phyloP scores from a whole-genome alignment of 2,329 filamentous ascomycete species.

The Elsinoe ampelina region DNA sequence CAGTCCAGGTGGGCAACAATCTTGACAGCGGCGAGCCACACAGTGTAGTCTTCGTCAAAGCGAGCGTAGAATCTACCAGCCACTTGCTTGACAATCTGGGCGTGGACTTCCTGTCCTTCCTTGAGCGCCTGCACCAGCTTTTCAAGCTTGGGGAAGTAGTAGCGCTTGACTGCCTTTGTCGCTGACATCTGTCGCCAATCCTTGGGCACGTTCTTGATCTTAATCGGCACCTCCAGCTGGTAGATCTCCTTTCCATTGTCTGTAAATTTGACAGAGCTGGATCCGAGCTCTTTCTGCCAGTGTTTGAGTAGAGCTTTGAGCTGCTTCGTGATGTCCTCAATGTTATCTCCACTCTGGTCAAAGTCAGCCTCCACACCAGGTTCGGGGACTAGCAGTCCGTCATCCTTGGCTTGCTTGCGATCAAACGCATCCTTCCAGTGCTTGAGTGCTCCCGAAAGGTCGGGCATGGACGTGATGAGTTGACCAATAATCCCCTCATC shows the following conservation, averaged over 20 bases:
- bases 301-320: constrained; percentile 62
- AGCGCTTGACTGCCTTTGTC: constrained; percentile 80
- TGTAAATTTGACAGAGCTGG: constrained; percentile 46
- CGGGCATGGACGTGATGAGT: constrained; percentile 75
- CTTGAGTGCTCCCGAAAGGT: constrained; percentile 62
- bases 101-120: constrained; percentile 88
- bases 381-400: constrained; percentile 76
- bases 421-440: constrained; percentile 94
- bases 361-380: constrained; percentile 86
- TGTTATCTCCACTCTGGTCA: constrained; percentile 68
- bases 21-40: constrained; percentile 82
- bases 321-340: constrained; percentile 65
- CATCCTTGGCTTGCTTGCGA: constrained; percentile 64
- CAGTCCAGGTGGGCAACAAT: constrained; percentile 91
- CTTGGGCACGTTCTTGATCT: constrained; percentile 69
- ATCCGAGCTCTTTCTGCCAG: constrained; percentile 65
- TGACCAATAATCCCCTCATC: constrained; percentile 77
- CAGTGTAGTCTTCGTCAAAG: constrained; percentile 78
- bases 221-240: constrained; percentile 80
- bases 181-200: constrained; percentile 95
- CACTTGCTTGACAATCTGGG: constrained; percentile 82
- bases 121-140: constrained; percentile 77
- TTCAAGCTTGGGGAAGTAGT: constrained; percentile 80
- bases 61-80: constrained; percentile 71
- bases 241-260: constrained; percentile 97